Evolutionary conservation across 495 filamentous ascomycete genomes (phyloP).

Genomic region (Poronia punctata): DNA sequence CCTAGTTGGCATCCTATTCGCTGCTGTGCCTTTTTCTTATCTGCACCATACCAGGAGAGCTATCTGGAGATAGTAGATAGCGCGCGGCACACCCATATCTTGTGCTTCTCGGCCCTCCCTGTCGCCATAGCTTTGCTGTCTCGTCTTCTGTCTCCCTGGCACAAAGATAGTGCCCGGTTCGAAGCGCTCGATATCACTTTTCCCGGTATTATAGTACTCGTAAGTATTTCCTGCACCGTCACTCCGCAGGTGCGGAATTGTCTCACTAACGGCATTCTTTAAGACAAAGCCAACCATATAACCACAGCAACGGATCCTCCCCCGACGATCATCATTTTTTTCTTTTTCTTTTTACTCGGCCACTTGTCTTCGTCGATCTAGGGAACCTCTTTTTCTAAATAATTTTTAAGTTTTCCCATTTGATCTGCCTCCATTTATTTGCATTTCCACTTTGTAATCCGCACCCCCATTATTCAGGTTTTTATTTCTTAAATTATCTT

Average conservation of each 20-base stretch:
- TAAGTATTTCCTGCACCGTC: constrained; percentile 8
- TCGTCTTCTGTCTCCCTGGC: not conserved
- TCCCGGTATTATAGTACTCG: constrained; percentile 1
- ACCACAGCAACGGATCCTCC: constrained; percentile 9
- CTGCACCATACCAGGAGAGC: too few species aligned
- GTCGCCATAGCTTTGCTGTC: constrained; percentile 2
- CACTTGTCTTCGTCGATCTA: not conserved
- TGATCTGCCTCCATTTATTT: too few species aligned
- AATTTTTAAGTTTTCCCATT: not conserved
- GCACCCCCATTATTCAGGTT: too few species aligned
- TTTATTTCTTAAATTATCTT: too few species aligned
- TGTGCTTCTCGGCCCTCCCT: constrained; percentile 6
- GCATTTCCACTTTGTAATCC: too few species aligned
- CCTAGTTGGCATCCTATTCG: constrained; percentile 6
- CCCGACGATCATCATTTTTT: constrained; percentile 6
- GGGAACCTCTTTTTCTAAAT: not conserved
- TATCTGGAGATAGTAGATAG: too few species aligned
- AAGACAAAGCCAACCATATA: constrained; percentile 11
- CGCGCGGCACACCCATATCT: constrained; percentile 1
- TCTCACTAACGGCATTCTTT: constrained; percentile 6
- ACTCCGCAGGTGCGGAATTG: constrained; percentile 7
- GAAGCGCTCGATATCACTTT: not conserved
- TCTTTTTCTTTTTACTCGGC: constrained; percentile 6
- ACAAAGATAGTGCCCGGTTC: too few species aligned
- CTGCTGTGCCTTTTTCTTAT: constrained; percentile 8